phyloP scores from a whole-genome alignment of 208 protist genomes.

The Trypanosoma melophagium region DNA sequence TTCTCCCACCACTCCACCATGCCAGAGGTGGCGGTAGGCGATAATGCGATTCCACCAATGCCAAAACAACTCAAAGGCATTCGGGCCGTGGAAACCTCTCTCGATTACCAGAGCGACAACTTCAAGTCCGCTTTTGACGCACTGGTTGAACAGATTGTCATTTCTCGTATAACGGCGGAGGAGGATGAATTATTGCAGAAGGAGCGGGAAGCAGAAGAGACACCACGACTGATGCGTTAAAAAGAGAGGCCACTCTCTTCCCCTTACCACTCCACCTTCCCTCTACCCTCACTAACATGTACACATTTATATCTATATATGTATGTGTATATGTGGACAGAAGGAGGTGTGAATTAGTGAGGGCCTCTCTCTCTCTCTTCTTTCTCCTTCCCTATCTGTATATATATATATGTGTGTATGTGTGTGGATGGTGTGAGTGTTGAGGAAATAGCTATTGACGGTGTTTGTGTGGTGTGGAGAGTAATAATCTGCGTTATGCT shows the following conservation, averaged over 20 bases:
- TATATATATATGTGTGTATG: too few species aligned
- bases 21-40: conserved; percentile 36
- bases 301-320: conserved; percentile 8
- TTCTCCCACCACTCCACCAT: conserved; percentile 77
- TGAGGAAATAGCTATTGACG: background rate
- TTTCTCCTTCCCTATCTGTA: background rate
- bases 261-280: too few species aligned
- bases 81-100: conserved; percentile 74
- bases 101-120: conserved; percentile 88
- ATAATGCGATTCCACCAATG: conserved; percentile 47
- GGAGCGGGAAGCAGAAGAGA: conserved; percentile 35
- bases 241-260: too few species aligned
- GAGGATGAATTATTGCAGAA: conserved; percentile 69
- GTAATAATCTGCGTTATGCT: background rate
- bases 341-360: background rate
- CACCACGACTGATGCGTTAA: conserved; percentile 33
- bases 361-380: background rate
- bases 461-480: background rate
- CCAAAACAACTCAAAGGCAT: conserved; percentile 79
- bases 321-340: conserved; percentile 12
- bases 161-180: conserved; percentile 61
- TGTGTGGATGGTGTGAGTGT: too few species aligned
- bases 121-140: conserved; percentile 90
- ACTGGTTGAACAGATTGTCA: conserved; percentile 71
- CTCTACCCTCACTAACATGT: background rate